Evolutionary conservation across 2,329 filamentous ascomycete species (phyloP).

Genomic region (Septoria petroselini): DNA sequence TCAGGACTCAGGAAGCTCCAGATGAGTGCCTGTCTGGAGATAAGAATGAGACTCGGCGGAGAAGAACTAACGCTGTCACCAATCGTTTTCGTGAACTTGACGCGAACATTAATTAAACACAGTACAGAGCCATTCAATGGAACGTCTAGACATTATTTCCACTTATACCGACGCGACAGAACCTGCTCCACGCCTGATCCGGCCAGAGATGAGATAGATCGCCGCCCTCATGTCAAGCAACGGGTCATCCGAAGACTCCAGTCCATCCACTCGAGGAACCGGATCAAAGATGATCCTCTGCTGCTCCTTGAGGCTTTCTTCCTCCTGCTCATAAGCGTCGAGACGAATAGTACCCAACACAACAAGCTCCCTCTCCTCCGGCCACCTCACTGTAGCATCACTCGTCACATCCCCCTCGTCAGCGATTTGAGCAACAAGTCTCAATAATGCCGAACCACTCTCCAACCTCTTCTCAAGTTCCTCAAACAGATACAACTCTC

Average conservation of each 20-base stretch:
- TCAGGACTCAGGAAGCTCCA: too few species aligned
- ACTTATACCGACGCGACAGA: neutral
- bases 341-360: constrained; percentile 52
- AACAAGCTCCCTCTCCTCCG: constrained; percentile 50
- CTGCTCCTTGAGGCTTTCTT: constrained; percentile 45
- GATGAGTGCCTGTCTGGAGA: too few species aligned
- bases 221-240: constrained; percentile 56
- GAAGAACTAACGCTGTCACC: too few species aligned
- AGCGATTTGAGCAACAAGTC: constrained; percentile 52
- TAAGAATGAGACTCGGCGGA: too few species aligned
- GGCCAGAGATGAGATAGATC: constrained; percentile 56
- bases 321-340: constrained; percentile 37
- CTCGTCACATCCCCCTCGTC: constrained; percentile 49
- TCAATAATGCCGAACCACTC: constrained; percentile 45
- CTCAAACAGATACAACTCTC: constrained; percentile 49
- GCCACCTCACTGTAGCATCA: constrained; percentile 54
- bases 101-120: too few species aligned
- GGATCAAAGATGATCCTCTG: constrained; percentile 59
- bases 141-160: too few species aligned
- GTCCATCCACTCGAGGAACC: constrained; percentile 53
- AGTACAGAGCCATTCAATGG: too few species aligned
- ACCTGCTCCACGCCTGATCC: constrained; percentile 46
- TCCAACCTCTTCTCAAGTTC: constrained; percentile 45
- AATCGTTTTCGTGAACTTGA: too few species aligned
- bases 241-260: constrained; percentile 55